Evolutionary conservation across 345 rosid species (phyloP), one percentile per base, ranked within the genome.

Genomic region (Lepidium africanum): DNA sequence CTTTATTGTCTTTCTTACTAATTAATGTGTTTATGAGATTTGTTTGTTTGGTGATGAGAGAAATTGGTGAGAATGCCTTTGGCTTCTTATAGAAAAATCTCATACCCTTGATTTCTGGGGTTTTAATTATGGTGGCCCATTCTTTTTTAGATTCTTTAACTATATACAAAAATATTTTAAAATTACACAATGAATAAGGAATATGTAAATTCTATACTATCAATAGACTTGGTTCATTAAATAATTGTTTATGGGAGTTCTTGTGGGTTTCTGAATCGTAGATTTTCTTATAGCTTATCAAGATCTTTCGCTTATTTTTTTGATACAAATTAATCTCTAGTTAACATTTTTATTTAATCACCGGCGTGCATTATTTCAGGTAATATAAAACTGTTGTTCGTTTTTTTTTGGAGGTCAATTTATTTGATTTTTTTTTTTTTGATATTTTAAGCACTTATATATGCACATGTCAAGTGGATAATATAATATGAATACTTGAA

Each of bases 1-100:
- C 57, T 52, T 33, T 86, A 77, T 72, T 72, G 76, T 65, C 72
- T 66, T 72, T 73, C 67, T 71, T 38, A 64, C 14, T 66, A 66
- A 42, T 14, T 65, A 57, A 73, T 72, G 71, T 63, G 62, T 54
- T 70, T 55, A 39, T 50, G 67, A 39, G 73, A 69, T 43, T 43
- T 53, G 59, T 47, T 63, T 72, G 60, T 57, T 65, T 65, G 33
- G 33, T 65, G 61, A 64, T 56, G 60, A 64, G 76, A 64, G 59
- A 50, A 58, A 73, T 50, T 41, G 40, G 30, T 72, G 76, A 47
- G 66, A 8, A 50, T 32, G 59, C 64, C 63, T 47, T 67, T 45
- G 54, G 69, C 63, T 58, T 53, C 66, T 74, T 66, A 48, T 74
- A 74, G 74, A 42, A 13, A 61, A 68, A 59, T 67, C 63, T 30